phyloP scores from a whole-genome alignment of 768 basidiomycete species.

The Hysterangium stoloniferum region DNA sequence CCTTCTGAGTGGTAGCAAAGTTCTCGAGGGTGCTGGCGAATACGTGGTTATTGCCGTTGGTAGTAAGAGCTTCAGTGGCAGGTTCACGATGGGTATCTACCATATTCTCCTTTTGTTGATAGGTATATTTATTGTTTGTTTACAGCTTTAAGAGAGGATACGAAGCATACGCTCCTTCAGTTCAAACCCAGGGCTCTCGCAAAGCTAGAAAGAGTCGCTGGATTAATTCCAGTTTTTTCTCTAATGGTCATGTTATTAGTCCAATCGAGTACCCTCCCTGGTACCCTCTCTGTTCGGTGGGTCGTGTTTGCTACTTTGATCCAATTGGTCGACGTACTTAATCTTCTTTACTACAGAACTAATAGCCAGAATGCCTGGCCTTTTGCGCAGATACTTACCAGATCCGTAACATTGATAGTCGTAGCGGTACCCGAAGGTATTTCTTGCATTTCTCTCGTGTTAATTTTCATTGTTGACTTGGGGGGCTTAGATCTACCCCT shows the following conservation, averaged over 20 bases:
- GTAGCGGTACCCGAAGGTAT: slow-evolving; percentile 81
- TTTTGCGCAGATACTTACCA: slow-evolving; percentile 91
- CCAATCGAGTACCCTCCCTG: slow-evolving; percentile 63
- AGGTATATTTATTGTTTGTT: background rate
- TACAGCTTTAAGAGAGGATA: slow-evolving; percentile 80
- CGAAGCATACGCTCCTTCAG: slow-evolving; percentile 89
- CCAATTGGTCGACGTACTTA: background rate
- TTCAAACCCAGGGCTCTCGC: slow-evolving; percentile 90
- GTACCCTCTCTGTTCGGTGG: too few relatives aligned
- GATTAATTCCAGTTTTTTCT: slow-evolving; percentile 69
- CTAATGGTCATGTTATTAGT: slow-evolving; percentile 96
- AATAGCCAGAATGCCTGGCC: slow-evolving; percentile 81
- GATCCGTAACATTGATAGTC: slow-evolving; percentile 86
- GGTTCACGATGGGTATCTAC: slow-evolving; percentile 90
- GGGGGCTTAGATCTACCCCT: slow-evolving; percentile 66
- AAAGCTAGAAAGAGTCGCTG: slow-evolving; percentile 77
- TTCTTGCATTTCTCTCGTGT: slow-evolving; percentile 8
- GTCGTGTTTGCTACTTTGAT: slow-evolving; percentile 10
- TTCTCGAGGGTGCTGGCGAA: slow-evolving; percentile 87
- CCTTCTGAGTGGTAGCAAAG: slow-evolving; percentile 84
- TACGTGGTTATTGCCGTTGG: slow-evolving; percentile 94
- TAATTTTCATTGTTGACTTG: slow-evolving; percentile 11
- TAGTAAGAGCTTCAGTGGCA: slow-evolving; percentile 87
- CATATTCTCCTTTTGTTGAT: background rate
- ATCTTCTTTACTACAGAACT: slow-evolving; percentile 9